A percentile compares a stretch with the other conserved stretches of the same genome.
Evolutionary conservation across 371 early-diverging fungal species (phyloP).

Genomic region (Vittaforma corneae): DNA sequence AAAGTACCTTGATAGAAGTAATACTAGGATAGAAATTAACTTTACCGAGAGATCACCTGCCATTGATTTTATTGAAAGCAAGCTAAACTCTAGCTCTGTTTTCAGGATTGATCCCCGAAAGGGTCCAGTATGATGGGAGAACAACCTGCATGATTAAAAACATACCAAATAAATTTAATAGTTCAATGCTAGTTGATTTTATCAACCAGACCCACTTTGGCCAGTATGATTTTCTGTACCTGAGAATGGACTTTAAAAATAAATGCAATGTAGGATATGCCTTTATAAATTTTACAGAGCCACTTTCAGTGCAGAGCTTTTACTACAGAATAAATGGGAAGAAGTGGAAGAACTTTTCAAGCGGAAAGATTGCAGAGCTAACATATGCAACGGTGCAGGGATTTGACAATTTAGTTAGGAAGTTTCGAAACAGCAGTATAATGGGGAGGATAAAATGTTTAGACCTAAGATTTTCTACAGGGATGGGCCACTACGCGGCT

Average conservation of each 20-base stretch:
- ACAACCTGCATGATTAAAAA: slow-evolving; percentile 79
- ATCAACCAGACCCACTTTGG: slow-evolving; percentile 68
- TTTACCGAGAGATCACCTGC: too few species aligned
- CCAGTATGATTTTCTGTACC: slow-evolving; percentile 71
- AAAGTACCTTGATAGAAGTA: background rate
- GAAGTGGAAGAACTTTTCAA: slow-evolving; percentile 69
- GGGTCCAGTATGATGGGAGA: slow-evolving; percentile 60
- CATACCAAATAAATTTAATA: slow-evolving; percentile 74
- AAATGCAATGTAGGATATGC: slow-evolving; percentile 73
- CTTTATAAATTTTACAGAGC: slow-evolving; percentile 71
- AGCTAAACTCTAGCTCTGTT: too few species aligned
- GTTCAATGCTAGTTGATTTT: slow-evolving; percentile 67
- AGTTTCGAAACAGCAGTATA: slow-evolving; percentile 67
- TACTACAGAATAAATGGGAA: slow-evolving; percentile 67
- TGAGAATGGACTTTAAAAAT: slow-evolving; percentile 76
- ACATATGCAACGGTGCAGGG: slow-evolving; percentile 80
- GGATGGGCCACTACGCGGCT: slow-evolving; percentile 37
- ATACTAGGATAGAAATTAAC: background rate
- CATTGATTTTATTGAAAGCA: too few species aligned
- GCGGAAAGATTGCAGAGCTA: slow-evolving; percentile 70
- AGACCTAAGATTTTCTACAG: slow-evolving; percentile 52
- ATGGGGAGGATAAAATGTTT: slow-evolving; percentile 43
- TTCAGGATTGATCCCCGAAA: background rate
- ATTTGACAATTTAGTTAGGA: slow-evolving; percentile 65
- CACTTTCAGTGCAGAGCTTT: slow-evolving; percentile 64